phyloP scores from a whole-genome alignment of 768 basidiomycete species.

The Podaxis carcinomalis region DNA sequence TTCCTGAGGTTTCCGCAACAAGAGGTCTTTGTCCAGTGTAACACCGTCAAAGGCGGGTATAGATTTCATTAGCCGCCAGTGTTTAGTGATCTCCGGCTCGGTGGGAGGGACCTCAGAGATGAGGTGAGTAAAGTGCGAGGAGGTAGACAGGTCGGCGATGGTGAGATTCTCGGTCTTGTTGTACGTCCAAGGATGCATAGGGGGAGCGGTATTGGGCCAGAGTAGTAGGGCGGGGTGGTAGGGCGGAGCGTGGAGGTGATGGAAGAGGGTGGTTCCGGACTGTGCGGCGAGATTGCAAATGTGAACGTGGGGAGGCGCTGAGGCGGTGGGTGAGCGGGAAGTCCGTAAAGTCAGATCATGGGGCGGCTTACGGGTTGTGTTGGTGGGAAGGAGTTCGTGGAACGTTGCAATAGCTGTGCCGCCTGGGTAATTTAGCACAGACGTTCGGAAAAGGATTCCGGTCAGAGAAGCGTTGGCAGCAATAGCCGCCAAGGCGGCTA shows the following conservation, averaged over 20 bases:
- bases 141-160: constrained; percentile 31
- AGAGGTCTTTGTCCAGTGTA: neutral
- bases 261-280: constrained; percentile 87
- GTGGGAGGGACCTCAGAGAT: constrained; percentile 47
- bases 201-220: constrained; percentile 7
- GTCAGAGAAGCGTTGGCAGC: constrained; percentile 51
- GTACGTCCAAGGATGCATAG: constrained; percentile 53
- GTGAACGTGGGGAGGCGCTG: constrained; percentile 50
- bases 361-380: constrained; percentile 16
- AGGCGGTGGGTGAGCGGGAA: neutral
- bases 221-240: constrained; percentile 24
- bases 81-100: constrained; percentile 14
- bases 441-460: constrained; percentile 48
- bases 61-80: constrained; percentile 40
- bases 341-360: neutral
- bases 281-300: constrained; percentile 85
- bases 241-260: constrained; percentile 62
- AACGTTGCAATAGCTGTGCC: constrained; percentile 65
- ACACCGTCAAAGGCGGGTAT: constrained; percentile 40
- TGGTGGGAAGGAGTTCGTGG: constrained; percentile 43
- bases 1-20: neutral
- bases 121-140: constrained; percentile 51
- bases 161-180: constrained; percentile 76
- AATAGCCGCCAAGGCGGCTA: constrained; percentile 46
- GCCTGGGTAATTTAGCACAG: constrained; percentile 85